Evolutionary conservation across 202 grass and related monocot species (phyloP), one percentile per base, ranked within the genome.

Genomic region (Setaria viridis): DNA sequence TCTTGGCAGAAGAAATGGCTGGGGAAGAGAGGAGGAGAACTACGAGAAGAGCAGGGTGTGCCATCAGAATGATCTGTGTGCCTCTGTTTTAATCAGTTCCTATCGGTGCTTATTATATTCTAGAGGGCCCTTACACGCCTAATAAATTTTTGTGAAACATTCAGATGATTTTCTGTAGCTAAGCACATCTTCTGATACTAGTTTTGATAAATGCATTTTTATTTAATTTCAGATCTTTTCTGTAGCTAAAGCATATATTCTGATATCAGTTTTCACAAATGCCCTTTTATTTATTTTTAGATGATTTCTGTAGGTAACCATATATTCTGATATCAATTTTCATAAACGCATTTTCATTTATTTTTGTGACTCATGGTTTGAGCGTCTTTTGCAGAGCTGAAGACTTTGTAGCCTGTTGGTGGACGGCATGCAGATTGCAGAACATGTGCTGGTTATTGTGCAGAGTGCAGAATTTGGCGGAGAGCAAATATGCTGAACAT

Each of bases 41-140:
- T 14, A 92, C 68, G 67, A 94, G 85, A 29, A 81, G 62, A 85
- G 73, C 11, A 53, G 47, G 48, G 77, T 25, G 81, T 77, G 87
- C 90, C 92, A 94, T 94, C 39, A 77, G 53, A 77, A 76, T 42
- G 20, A 76, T 79, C 37, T 56, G 14, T 70, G 66, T 82, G 25
- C 39, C 58, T 81, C 12, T 55, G 54, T 55, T 80, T 77, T 76
- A 88, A 19, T 37, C 15, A 14, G 63, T 50, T 37, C 9, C 45
- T 60, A 51, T 47, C 11, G 35, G 70, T 51, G 51, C 76, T 65
- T 77, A 77, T 71, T 79, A 88, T 87, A 81, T 57, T 76, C 4
- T n/a, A 54, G 77, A 49, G 75, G 34, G 46, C 8, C 16, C 55
- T n/a, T 76, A 20, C 57, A 66, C 29, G 11, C 4, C 35, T 84